These are phyloP conservation scores for Mariannaea elegans DNA, from an alignment of 2,329 filamentous ascomycete species.

Conservation along the genomic window DNA sequence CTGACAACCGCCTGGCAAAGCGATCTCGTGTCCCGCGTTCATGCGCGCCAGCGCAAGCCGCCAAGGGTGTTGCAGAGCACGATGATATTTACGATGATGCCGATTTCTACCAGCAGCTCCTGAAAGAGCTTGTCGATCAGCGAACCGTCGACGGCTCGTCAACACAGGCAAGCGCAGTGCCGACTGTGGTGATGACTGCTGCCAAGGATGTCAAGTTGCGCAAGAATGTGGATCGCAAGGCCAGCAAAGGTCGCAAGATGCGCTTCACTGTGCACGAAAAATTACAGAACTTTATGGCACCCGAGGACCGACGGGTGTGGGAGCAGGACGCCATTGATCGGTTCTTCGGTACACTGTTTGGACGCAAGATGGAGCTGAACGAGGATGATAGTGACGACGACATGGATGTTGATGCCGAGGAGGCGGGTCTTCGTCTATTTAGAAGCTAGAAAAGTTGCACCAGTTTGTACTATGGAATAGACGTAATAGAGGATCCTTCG, in stretches of 20 bases:
- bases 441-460: conserved; percentile 46
- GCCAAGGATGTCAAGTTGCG: conserved; percentile 81
- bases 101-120: conserved; percentile 90
- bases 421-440: conserved; percentile 64
- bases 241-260: conserved; percentile 94
- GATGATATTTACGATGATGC: conserved; percentile 86
- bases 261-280: conserved; percentile 96
- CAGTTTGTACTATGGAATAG: conserved; percentile 17
- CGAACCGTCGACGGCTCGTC: conserved; percentile 75
- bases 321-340: conserved; percentile 80
- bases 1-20: conserved; percentile 71
- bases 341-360: conserved; percentile 79
- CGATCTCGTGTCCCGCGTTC: conserved; percentile 77
- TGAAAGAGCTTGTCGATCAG: conserved; percentile 93
- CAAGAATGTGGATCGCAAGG: conserved; percentile 89
- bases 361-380: conserved; percentile 72
- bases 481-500: conserved; percentile 19
- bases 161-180: conserved; percentile 54
- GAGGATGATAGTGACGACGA: conserved; percentile 65
- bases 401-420: conserved; percentile 62
- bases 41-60: conserved; percentile 76
- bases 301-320: conserved; percentile 84
- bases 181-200: conserved; percentile 71
- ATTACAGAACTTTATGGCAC: conserved; percentile 96
- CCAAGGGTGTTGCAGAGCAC: conserved; percentile 65